These are phyloP conservation scores for Candida gorgasii DNA, from an alignment of 805 yeast genomes.

Conservation along the genomic window DNA sequence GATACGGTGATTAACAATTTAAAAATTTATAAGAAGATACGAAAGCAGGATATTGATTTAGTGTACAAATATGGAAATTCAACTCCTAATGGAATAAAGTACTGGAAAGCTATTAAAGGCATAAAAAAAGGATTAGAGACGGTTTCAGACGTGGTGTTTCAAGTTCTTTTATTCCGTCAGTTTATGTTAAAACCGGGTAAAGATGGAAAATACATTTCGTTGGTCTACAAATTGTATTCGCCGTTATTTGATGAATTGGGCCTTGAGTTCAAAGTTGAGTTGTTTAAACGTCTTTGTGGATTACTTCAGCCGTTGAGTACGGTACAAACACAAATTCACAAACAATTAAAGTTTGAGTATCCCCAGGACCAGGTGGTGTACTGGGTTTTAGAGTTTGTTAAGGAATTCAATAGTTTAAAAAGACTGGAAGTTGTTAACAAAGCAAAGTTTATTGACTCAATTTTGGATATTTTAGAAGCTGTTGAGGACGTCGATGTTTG, in stretches of 20 bases:
- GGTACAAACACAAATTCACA: background rate
- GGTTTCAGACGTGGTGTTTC: background rate
- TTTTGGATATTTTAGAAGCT: background rate
- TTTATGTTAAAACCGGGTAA: conserved; percentile 20
- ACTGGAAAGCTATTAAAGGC: conserved; percentile 39
- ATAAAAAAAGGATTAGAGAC: conserved; percentile 11
- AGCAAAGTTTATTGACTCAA: background rate
- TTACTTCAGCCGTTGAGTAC: conserved; percentile 1
- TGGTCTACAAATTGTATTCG: conserved; percentile 26
- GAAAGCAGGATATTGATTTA: conserved; percentile 45
- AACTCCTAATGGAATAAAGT: conserved; percentile 40
- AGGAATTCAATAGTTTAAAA: conserved; percentile 1
- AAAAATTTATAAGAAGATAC: conserved; percentile 49
- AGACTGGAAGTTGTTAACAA: conserved; percentile 2
- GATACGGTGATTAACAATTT: conserved; percentile 32
- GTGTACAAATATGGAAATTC: conserved; percentile 41
- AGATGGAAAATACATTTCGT: conserved; percentile 19
- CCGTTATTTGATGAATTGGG: conserved; percentile 35
- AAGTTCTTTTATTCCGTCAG: conserved; percentile 22
- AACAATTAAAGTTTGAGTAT: conserved; percentile 1
- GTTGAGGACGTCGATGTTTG: background rate
- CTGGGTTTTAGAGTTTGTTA: conserved; percentile 6
- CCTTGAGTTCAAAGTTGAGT: conserved; percentile 14
- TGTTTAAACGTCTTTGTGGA: background rate
- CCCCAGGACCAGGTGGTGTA: background rate